Percentiles rank a stretch among this genome's conserved stretches.
These are phyloP conservation scores for Thecamonas trahens DNA, from an alignment of 78 protist species.

Conservation along the genomic window DNA sequence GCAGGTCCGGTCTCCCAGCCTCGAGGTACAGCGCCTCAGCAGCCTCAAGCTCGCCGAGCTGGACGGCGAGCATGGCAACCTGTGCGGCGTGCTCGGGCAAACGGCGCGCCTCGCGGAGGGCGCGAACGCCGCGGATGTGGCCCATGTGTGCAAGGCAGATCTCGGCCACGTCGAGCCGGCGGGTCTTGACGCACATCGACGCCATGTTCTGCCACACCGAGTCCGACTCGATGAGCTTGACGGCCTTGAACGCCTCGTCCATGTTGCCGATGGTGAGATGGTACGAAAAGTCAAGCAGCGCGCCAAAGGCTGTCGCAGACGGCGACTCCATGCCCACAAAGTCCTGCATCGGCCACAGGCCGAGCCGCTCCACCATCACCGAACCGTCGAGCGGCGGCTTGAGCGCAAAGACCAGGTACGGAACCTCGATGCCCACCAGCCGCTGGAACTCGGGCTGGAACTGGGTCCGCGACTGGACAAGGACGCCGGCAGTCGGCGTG, in stretches of 20 bases:
- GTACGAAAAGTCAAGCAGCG: slow-evolving; percentile 56
- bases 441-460: not conserved
- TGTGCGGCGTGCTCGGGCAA: slow-evolving; percentile 44
- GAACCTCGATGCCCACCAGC: slow-evolving; percentile 36
- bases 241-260: slow-evolving; percentile 76
- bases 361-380: not conserved
- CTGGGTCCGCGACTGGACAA: not conserved
- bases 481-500: not conserved
- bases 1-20: slow-evolving; percentile 55
- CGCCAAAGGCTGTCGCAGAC: slow-evolving; percentile 23
- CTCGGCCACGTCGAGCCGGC: slow-evolving; percentile 67
- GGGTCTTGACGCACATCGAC: slow-evolving; percentile 48
- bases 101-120: slow-evolving; percentile 19
- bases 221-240: slow-evolving; percentile 29
- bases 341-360: slow-evolving; percentile 30
- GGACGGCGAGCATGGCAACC: slow-evolving; percentile 64
- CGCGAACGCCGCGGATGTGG: slow-evolving; percentile 31
- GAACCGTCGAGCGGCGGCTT: not conserved
- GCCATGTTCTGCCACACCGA: slow-evolving; percentile 77
- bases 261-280: slow-evolving; percentile 61
- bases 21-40: slow-evolving; percentile 39
- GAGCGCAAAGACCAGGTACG: slow-evolving; percentile 15
- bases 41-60: slow-evolving; percentile 38
- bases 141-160: slow-evolving; percentile 65
- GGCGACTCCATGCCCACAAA: slow-evolving; percentile 51